Conservation (phyloP, 768 basidiomycete species). For the Trametes sanguinea region DNA sequence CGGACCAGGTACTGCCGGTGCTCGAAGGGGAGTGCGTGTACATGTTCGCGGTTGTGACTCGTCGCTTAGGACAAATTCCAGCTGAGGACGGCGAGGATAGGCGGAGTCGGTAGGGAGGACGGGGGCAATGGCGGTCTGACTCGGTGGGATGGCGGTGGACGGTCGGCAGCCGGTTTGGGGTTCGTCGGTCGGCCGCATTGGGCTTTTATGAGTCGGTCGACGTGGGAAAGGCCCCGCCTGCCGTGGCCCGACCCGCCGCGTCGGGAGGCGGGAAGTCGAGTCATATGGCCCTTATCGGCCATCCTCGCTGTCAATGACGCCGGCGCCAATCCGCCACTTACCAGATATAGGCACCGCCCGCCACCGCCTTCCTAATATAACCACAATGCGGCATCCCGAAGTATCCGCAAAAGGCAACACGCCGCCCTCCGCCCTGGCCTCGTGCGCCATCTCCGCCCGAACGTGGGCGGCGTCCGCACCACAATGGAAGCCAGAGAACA, state of each 20-base stretch:
- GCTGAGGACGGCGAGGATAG: background rate
- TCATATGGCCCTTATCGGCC: conserved; percentile 9
- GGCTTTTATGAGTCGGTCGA: conserved; percentile 18
- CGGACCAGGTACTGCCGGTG: conserved; percentile 6
- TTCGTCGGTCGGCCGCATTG: conserved; percentile 12
- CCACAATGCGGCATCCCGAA: background rate
- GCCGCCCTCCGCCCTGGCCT: conserved; percentile 12
- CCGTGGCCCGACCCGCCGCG: conserved; percentile 6
- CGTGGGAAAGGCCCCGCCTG: conserved; percentile 7
- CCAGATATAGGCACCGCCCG: conserved; percentile 8
- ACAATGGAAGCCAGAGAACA: background rate
- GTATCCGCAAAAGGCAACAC: background rate
- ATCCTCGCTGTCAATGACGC: background rate
- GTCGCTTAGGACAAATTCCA: background rate
- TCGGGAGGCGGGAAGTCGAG: conserved; percentile 23
- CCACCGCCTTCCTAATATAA: background rate
- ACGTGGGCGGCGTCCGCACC: conserved; percentile 2
- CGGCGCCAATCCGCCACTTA: conserved; percentile 7
- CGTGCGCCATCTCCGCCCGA: conserved; percentile 10
- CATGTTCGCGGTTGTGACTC: conserved; percentile 1
- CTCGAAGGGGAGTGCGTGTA: conserved; percentile 9
- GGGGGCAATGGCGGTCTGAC: background rate
- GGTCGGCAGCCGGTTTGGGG: conserved; percentile 14
- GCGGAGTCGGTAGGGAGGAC: background rate
- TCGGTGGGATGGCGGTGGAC: conserved; percentile 8